These are phyloP conservation scores for Xylaria intraflava DNA, from an alignment of 495 filamentous ascomycete species.

Conservation along the genomic window DNA sequence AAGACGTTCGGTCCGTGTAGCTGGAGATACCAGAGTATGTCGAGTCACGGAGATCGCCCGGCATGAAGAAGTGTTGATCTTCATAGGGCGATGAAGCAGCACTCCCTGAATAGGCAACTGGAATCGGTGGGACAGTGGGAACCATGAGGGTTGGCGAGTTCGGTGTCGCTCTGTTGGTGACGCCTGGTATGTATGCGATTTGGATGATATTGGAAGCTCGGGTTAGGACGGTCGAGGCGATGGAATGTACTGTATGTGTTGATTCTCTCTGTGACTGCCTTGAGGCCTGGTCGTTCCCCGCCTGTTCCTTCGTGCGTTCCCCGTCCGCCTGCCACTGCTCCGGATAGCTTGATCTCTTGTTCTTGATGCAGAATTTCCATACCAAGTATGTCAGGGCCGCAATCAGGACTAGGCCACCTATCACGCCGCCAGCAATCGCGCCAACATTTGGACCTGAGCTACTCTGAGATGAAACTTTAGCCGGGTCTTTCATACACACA, in stretches of 20 bases:
- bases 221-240: constrained; percentile 91
- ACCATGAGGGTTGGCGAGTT: constrained; percentile 76
- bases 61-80: constrained; percentile 91
- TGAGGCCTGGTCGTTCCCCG: constrained; percentile 52
- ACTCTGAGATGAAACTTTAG: constrained; percentile 10
- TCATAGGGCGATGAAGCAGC: constrained; percentile 52
- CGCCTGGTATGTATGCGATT: constrained; percentile 96
- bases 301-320: constrained; percentile 45
- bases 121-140: constrained; percentile 88
- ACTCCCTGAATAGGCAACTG: constrained; percentile 54
- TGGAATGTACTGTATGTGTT: constrained; percentile 81
- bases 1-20: constrained; percentile 62
- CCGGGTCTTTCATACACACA: constrained; percentile 33
- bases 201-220: constrained; percentile 98
- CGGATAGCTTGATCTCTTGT: constrained; percentile 55
- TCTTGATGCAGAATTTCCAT: constrained; percentile 83
- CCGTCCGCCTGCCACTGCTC: constrained; percentile 50
- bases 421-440: constrained; percentile 77
- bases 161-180: constrained; percentile 84
- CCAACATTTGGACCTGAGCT: constrained; percentile 57
- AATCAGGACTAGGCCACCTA: constrained; percentile 67
- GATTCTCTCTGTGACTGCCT: constrained; percentile 63
- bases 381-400: constrained; percentile 68
- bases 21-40: constrained; percentile 60
- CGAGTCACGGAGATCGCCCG: constrained; percentile 84